Evolutionary conservation across 2,329 filamentous ascomycete genomes (phyloP), one percentile per base, ranked within the genome.

Genomic region (Scolecobasidium constrictum): DNA sequence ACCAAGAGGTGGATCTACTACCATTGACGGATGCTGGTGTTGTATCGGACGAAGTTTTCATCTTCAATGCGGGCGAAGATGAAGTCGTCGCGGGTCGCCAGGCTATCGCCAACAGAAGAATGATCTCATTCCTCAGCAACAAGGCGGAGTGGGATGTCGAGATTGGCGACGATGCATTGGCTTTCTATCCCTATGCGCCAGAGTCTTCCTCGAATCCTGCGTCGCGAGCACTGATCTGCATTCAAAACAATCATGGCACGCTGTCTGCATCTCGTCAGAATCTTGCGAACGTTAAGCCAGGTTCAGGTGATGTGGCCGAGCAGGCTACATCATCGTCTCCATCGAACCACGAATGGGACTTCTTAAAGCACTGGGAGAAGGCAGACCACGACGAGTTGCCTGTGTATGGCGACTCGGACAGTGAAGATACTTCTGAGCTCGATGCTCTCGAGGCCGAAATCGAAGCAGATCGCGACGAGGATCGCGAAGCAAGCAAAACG

Each of bases 341-440:
- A 31, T 37, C 22, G 3, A 49, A 45, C 22, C 44, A 47, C 7
- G 46, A 49, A 2, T 58, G 48, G 46, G 49, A 53, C 17, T 52
- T 72, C 5, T 49, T 64, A 13, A 67, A 66, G 45, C 69, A 71
- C 43, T 61, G 58, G n/a, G 53, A 58, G 28, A 60, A 59, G 20
- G 59, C 60, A 9, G 64, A 72, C 38, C 57, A 69, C 38, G 57
- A 70, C 17, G 50, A 65, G 7, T 58, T 73, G 5, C 72, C 74
- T 15, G 17, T 64, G 0, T 74, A 71, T 51, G 74, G 75, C 4
- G 73, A 81, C 3, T 80, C 76, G 1, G 64, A 60, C 1, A 63
- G 63, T 5, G 63, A 67, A 50, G 42, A 38, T 12, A 45, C 45
- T 13, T 22, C 48, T 19, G 40, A 39, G 40, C 43, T 13, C 50